These are phyloP conservation scores for Nigrospora sphaerica DNA, from an alignment of 2,329 filamentous ascomycete species.

Conservation along the genomic window DNA sequence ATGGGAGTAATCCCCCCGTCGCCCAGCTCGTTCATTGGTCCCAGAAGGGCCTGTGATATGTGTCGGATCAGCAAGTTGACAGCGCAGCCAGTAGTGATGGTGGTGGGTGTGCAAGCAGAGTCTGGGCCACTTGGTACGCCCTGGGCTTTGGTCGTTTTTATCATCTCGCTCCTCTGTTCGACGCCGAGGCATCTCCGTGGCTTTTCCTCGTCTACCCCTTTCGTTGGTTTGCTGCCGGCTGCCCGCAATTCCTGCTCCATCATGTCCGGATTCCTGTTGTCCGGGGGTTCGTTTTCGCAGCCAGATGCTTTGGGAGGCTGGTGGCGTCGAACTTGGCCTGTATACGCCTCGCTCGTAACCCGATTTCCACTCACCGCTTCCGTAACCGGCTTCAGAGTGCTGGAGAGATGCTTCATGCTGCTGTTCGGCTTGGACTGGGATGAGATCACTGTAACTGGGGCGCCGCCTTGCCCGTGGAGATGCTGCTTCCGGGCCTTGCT, in stretches of 20 bases:
- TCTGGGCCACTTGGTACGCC: slow-evolving; percentile 6
- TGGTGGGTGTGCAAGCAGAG: slow-evolving; percentile 53
- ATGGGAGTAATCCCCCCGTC: not conserved
- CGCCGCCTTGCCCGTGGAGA: slow-evolving; percentile 7
- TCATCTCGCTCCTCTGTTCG: slow-evolving; percentile 1
- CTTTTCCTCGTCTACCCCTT: not conserved
- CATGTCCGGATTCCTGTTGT: no score
- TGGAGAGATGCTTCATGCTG: slow-evolving; percentile 18
- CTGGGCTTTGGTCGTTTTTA: not conserved
- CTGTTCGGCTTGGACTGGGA: slow-evolving; percentile 25
- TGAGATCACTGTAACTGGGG: slow-evolving; percentile 28
- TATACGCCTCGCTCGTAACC: not conserved
- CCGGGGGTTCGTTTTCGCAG: not conserved
- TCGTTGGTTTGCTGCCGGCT: no score
- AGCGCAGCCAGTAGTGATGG: slow-evolving; percentile 52
- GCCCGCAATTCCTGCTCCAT: no score
- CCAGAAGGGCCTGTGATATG: not conserved
- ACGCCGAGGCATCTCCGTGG: slow-evolving; percentile 3
- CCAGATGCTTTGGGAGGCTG: not conserved
- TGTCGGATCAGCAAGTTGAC: slow-evolving; percentile 14
- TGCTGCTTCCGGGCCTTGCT: not conserved
- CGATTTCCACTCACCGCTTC: no score
- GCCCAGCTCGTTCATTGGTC: not conserved
- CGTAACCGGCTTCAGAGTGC: no score
- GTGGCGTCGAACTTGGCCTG: not conserved